A percentile compares a stretch with the other conserved stretches of the same genome.
phyloP scores from a whole-genome alignment of 1,139 yeast genomes.

The Blastobotrys capitulatus region DNA sequence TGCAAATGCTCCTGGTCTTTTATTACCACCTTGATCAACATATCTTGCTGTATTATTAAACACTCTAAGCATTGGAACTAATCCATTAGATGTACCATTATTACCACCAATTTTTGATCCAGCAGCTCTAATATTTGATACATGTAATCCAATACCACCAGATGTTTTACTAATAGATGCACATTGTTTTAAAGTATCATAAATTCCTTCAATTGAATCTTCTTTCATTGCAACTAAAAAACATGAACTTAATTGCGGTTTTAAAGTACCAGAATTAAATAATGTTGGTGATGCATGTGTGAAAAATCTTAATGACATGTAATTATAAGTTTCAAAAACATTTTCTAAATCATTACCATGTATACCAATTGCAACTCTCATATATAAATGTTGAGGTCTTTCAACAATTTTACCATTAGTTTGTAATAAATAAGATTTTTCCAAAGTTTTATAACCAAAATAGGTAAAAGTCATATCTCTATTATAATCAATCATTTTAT shows the following conservation, averaged over 20 bases:
- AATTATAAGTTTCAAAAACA: constrained; percentile 62
- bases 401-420: constrained; percentile 59
- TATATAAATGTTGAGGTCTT: constrained; percentile 72
- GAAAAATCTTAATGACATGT: constrained; percentile 70
- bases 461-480: constrained; percentile 65
- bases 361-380: constrained; percentile 77
- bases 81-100: constrained; percentile 70
- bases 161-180: constrained; percentile 76
- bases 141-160: constrained; percentile 80
- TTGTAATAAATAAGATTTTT: constrained; percentile 61
- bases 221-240: constrained; percentile 75
- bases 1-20: constrained; percentile 83
- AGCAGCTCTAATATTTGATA: constrained; percentile 65
- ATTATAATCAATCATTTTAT: constrained; percentile 57
- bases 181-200: constrained; percentile 67
- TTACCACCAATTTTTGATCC: constrained; percentile 74
- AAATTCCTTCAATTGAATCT: constrained; percentile 77
- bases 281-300: constrained; percentile 81
- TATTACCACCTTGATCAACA: constrained; percentile 85
- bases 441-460: constrained; percentile 73
- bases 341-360: constrained; percentile 60
- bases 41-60: constrained; percentile 82
- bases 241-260: constrained; percentile 73
- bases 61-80: constrained; percentile 78
- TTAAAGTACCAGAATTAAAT: constrained; percentile 74